A percentile compares a stretch with the other conserved stretches of the same genome.
Evolutionary conservation across 2,329 filamentous ascomycete genomes (phyloP).

Genomic region (Ascochyta viciae-villosae): DNA sequence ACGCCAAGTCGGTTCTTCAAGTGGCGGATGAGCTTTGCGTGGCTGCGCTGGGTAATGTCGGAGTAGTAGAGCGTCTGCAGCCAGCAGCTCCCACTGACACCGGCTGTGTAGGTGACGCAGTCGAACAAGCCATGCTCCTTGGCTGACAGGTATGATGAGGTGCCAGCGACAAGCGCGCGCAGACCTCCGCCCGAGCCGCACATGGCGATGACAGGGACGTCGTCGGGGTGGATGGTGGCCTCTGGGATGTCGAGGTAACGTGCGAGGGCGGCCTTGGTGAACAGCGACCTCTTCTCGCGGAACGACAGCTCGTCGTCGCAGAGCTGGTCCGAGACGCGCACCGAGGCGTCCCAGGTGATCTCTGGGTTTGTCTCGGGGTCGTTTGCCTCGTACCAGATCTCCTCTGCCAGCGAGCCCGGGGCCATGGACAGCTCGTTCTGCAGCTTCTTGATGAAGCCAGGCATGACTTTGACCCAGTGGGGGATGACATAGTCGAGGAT

Average conservation of each 20-base stretch:
- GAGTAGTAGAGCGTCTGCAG: slow-evolving; percentile 87
- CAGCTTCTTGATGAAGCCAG: slow-evolving; percentile 79
- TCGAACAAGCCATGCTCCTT: slow-evolving; percentile 90
- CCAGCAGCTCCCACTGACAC: slow-evolving; percentile 97
- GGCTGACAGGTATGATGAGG: slow-evolving; percentile 83
- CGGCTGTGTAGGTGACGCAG: slow-evolving; percentile 92
- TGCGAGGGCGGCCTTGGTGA: slow-evolving; percentile 76
- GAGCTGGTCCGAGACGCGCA: slow-evolving; percentile 81
- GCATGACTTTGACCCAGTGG: slow-evolving; percentile 79
- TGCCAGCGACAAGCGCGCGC: slow-evolving; percentile 86
- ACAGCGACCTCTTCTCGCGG: slow-evolving; percentile 69
- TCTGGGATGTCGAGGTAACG: slow-evolving; percentile 81
- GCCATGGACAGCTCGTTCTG: slow-evolving; percentile 87
- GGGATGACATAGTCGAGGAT: slow-evolving; percentile 78
- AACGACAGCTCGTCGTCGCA: slow-evolving; percentile 85
- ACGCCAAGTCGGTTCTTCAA: slow-evolving; percentile 83
- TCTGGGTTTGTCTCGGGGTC: slow-evolving; percentile 86
- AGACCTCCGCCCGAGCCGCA: slow-evolving; percentile 93
- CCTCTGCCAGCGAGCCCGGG: slow-evolving; percentile 85
- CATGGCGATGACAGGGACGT: slow-evolving; percentile 91
- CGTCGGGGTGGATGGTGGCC: slow-evolving; percentile 85
- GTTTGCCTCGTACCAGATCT: slow-evolving; percentile 92
- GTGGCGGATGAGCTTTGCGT: slow-evolving; percentile 78
- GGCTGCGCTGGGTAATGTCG: slow-evolving; percentile 72
- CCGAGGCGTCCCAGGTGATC: slow-evolving; percentile 79